A percentile compares a stretch with the other conserved stretches of the same genome.
Evolutionary conservation across 352 stramenopile genomes (phyloP).

Genomic region (Phytophthora idaei): DNA sequence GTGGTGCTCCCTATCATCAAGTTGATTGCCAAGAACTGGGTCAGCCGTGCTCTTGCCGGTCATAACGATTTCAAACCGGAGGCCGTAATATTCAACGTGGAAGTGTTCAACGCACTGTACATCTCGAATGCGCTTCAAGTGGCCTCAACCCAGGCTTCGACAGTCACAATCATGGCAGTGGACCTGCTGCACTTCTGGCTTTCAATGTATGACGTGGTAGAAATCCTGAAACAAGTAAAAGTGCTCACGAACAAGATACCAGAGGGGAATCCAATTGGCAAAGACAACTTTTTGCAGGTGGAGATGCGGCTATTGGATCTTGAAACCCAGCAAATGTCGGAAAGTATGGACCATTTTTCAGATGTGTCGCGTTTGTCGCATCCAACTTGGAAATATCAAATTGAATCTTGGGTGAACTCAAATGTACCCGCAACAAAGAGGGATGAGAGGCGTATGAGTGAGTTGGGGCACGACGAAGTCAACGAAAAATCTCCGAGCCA

Average conservation of each 20-base stretch:
- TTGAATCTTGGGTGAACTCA: conserved; percentile 6
- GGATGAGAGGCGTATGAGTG: background rate
- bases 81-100: conserved; percentile 46
- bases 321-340: conserved; percentile 2
- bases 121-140: conserved; percentile 30
- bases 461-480: background rate
- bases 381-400: conserved; percentile 4
- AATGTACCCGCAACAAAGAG: background rate
- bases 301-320: conserved; percentile 14
- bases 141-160: conserved; percentile 15
- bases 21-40: conserved; percentile 30
- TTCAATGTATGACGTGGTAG: conserved; percentile 6
- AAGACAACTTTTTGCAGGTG: conserved; percentile 28
- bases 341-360: background rate
- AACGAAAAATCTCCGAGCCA: background rate
- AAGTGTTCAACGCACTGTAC: conserved; percentile 40
- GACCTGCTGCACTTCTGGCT: conserved; percentile 14
- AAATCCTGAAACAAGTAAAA: conserved; percentile 15
- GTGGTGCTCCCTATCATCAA: conserved; percentile 20
- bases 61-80: conserved; percentile 38
- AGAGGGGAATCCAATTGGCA: background rate
- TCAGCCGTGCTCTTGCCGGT: conserved; percentile 25
- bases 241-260: conserved; percentile 28
- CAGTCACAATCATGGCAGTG: conserved; percentile 14
- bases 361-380: conserved; percentile 1